Evolutionary conservation across 1,284 basidiomycete genomes (phyloP).

Genomic region (Boletus calvinii): DNA sequence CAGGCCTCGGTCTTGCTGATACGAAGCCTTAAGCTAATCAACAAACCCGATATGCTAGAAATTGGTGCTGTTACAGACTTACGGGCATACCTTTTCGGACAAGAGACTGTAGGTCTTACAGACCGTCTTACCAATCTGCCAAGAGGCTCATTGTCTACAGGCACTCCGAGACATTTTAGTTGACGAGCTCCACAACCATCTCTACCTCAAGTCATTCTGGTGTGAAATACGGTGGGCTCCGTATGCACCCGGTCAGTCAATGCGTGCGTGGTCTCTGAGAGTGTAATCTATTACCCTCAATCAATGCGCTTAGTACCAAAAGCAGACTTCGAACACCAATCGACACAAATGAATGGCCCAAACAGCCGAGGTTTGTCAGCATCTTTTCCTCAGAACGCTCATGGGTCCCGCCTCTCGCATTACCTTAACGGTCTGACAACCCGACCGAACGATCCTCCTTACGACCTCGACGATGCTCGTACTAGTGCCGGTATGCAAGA

Average conservation of each 20-base stretch:
- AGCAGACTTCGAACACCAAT: conserved; percentile 58
- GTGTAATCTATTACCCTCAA: conserved; percentile 7
- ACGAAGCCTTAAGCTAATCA: conserved; percentile 86
- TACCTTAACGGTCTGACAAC: conserved; percentile 73
- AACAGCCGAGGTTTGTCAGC: conserved; percentile 39
- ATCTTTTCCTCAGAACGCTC: conserved; percentile 23
- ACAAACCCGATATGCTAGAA: conserved; percentile 90
- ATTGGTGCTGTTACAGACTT: conserved; percentile 93
- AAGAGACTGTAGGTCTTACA: conserved; percentile 79
- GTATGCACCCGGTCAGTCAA: conserved; percentile 79
- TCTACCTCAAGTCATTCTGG: conserved; percentile 98
- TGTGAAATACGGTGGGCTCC: conserved; percentile 90
- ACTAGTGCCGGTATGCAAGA: conserved; percentile 28
- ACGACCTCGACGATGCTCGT: conserved; percentile 62
- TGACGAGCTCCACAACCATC: conserved; percentile 94
- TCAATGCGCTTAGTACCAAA: conserved; percentile 46
- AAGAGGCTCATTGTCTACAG: conserved; percentile 41
- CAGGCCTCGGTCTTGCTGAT: conserved; percentile 90
- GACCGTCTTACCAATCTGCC: background rate
- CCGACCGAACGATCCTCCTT: conserved; percentile 79
- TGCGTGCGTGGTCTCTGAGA: conserved; percentile 49
- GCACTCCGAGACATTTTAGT: conserved; percentile 89
- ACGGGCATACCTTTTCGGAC: conserved; percentile 79
- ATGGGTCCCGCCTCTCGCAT: conserved; percentile 52
- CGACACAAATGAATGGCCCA: conserved; percentile 25